Percentiles rank a stretch among this genome's conserved stretches.
These are phyloP conservation scores for Paramarasmius palmivorus DNA, from an alignment of 1,284 basidiomycete genomes.

Conservation along the genomic window DNA sequence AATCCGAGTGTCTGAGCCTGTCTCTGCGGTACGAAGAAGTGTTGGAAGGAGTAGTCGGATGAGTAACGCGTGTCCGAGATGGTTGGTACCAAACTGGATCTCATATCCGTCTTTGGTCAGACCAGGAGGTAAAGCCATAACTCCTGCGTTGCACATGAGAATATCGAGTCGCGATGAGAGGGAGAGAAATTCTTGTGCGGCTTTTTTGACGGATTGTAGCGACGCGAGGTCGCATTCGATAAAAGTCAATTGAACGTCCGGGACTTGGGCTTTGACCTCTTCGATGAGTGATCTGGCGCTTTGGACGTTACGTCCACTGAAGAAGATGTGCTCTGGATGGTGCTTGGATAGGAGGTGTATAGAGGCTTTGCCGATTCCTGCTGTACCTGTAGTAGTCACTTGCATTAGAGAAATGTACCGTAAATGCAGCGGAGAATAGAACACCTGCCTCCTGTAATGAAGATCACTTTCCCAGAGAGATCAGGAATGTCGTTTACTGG, in stretches of 20 bases:
- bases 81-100: slow-evolving; percentile 20
- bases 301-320: slow-evolving; percentile 14
- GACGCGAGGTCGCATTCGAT: slow-evolving; percentile 19
- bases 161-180: slow-evolving; percentile 9
- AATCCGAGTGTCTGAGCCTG: background rate
- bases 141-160: slow-evolving; percentile 15
- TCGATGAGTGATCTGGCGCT: slow-evolving; percentile 10
- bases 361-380: slow-evolving; percentile 20
- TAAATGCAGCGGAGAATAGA: no score
- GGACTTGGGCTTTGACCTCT: background rate
- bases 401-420: no score
- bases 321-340: slow-evolving; percentile 14
- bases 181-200: slow-evolving; percentile 13
- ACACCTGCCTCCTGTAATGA: background rate
- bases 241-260: slow-evolving; percentile 8
- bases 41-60: slow-evolving; percentile 20
- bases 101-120: slow-evolving; percentile 20
- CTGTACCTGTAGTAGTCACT: slow-evolving; percentile 8
- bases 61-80: slow-evolving; percentile 19
- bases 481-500: background rate
- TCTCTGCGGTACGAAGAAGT: background rate
- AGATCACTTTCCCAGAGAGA: background rate
- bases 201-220: slow-evolving; percentile 17
- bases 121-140: slow-evolving; percentile 14
- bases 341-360: slow-evolving; percentile 16